These are phyloP conservation scores for Botrytis squamosa DNA, from an alignment of 2,329 filamentous ascomycete species.

Conservation along the genomic window DNA sequence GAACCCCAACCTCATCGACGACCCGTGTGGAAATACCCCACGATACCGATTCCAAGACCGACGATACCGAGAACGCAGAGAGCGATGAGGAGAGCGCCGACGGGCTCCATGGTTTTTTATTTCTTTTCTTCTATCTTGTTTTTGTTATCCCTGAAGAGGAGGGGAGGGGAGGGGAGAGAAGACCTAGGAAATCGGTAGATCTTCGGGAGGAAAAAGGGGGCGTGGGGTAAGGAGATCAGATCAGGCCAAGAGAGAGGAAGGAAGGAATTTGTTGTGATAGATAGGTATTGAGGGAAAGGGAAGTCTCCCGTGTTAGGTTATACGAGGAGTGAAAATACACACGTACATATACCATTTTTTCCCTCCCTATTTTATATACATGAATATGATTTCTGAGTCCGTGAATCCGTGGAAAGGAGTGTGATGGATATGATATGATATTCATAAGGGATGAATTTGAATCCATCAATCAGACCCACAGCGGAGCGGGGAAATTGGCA, in stretches of 20 bases:
- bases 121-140: not conserved
- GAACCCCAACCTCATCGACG: not conserved
- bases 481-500: not conserved
- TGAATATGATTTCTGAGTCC: too few species aligned
- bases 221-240: not conserved
- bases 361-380: too few species aligned
- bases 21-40: not conserved
- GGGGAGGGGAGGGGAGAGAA: too few species aligned
- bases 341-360: too few species aligned
- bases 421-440: too few species aligned
- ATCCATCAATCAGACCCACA: not conserved
- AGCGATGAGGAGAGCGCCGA: not conserved
- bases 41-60: not conserved
- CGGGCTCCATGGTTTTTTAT: not conserved
- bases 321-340: too few species aligned
- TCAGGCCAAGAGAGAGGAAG: too few species aligned
- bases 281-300: too few species aligned
- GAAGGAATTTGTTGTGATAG: too few species aligned
- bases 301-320: too few species aligned
- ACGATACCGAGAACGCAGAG: not conserved
- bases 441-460: not conserved
- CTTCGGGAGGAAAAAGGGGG: not conserved
- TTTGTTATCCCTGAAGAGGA: not conserved
- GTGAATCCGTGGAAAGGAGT: too few species aligned
- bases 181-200: not conserved